phyloP scores from a whole-genome alignment of 148 eudicot species.

The Gaultheria prostrata region DNA sequence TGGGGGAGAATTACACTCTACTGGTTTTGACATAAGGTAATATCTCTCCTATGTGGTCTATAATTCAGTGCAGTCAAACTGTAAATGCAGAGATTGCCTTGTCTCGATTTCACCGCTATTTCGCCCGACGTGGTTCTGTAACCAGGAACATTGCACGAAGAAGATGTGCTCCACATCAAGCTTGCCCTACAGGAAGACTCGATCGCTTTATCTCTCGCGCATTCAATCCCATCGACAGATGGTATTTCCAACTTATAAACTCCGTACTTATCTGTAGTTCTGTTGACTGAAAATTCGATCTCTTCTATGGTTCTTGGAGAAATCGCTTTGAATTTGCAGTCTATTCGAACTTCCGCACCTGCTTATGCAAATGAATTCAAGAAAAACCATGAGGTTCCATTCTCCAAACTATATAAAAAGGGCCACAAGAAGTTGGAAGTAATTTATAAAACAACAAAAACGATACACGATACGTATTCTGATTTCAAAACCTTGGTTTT shows the following conservation, averaged over 20 bases:
- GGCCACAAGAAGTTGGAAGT: neutral
- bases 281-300: slow-evolving; percentile 70
- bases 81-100: slow-evolving; percentile 71
- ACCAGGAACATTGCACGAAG: slow-evolving; percentile 78
- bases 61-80: slow-evolving; percentile 63
- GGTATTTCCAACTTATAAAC: slow-evolving; percentile 69
- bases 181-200: slow-evolving; percentile 64
- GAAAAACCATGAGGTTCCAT: neutral
- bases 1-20: neutral
- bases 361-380: slow-evolving; percentile 7
- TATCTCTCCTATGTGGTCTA: slow-evolving; percentile 55
- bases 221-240: slow-evolving; percentile 78
- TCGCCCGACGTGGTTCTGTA: slow-evolving; percentile 53
- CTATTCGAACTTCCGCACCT: slow-evolving; percentile 80
- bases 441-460: too few relatives aligned
- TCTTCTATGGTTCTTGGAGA: slow-evolving; percentile 67
- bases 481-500: too few relatives aligned
- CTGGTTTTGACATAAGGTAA: slow-evolving; percentile 56
- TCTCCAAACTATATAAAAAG: neutral
- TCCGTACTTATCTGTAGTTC: slow-evolving; percentile 76
- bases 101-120: slow-evolving; percentile 57
- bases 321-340: slow-evolving; percentile 73
- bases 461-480: too few relatives aligned
- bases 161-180: slow-evolving; percentile 42
- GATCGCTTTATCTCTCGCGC: slow-evolving; percentile 58